Conservation (phyloP, 2,329 filamentous ascomycete species). For the Cercospora berteroae region DNA sequence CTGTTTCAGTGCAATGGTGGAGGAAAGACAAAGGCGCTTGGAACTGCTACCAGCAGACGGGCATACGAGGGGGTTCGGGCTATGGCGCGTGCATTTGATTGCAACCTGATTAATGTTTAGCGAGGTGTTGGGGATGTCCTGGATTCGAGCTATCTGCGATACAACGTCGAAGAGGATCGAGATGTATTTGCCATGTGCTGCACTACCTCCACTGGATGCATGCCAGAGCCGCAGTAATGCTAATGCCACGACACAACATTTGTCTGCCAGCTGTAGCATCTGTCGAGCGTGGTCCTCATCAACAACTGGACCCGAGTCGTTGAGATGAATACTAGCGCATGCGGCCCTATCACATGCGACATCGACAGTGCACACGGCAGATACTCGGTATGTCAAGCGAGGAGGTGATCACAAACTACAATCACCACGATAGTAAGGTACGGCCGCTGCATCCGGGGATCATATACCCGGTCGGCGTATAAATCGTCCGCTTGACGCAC, state of each 20-base stretch:
- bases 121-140: not conserved
- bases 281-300: not conserved
- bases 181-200: not conserved
- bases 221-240: not conserved
- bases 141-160: not conserved
- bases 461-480: not conserved
- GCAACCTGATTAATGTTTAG: not conserved
- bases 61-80: conserved; percentile 16
- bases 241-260: not conserved
- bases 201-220: not conserved
- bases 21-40: conserved; percentile 14
- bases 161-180: not conserved
- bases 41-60: conserved; percentile 20
- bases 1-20: conserved; percentile 18
- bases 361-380: not conserved
- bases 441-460: not conserved
- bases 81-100: conserved; percentile 12
- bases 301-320: not conserved
- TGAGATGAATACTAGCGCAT: not conserved
- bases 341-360: not conserved
- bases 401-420: not conserved
- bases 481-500: not conserved
- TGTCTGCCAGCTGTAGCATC: not conserved
- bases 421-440: not conserved
- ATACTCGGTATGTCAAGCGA: not conserved